A percentile compares a stretch with the other conserved stretches of the same genome.
Evolutionary conservation across 2,329 filamentous ascomycete species (phyloP).

Genomic region (Scedosporium aurantiacum): DNA sequence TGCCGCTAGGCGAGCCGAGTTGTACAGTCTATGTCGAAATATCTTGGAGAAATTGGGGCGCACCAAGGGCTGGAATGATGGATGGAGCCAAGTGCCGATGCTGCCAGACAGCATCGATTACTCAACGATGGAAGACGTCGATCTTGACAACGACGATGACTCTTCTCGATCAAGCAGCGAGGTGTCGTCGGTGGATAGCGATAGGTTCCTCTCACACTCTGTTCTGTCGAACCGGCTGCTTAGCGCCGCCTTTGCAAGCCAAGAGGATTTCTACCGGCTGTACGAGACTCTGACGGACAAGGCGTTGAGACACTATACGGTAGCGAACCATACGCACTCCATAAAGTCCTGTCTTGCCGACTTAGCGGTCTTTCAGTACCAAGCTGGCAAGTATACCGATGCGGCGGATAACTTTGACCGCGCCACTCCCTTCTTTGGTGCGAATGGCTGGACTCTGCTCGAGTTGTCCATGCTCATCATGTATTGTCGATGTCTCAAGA

Average conservation of each 20-base stretch:
- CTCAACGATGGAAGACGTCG: conserved; percentile 45
- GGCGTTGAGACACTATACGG: conserved; percentile 69
- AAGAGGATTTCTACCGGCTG: conserved; percentile 52
- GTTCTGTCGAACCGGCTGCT: conserved; percentile 48
- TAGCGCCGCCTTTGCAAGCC: conserved; percentile 47
- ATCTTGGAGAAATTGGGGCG: conserved; percentile 66
- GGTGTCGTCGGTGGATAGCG: neutral
- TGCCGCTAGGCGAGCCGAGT: conserved; percentile 69
- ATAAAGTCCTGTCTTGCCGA: conserved; percentile 72
- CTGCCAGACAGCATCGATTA: conserved; percentile 28
- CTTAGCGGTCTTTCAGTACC: conserved; percentile 73
- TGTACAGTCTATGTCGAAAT: conserved; percentile 69
- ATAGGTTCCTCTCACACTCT: neutral
- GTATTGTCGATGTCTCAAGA: conserved; percentile 71
- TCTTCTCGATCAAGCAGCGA: conserved; percentile 4
- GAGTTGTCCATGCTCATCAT: conserved; percentile 78
- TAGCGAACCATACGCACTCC: conserved; percentile 68
- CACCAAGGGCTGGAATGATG: conserved; percentile 62
- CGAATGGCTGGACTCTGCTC: conserved; percentile 65
- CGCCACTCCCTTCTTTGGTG: conserved; percentile 68
- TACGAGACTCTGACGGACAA: conserved; percentile 75
- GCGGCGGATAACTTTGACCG: conserved; percentile 70
- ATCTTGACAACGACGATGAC: conserved; percentile 33
- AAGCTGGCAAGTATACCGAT: conserved; percentile 58
- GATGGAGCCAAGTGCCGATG: conserved; percentile 54